Percentiles rank a stretch among this genome's conserved stretches.
phyloP scores from a whole-genome alignment of 257 asterid genomes.

The Solanum rostratum region DNA sequence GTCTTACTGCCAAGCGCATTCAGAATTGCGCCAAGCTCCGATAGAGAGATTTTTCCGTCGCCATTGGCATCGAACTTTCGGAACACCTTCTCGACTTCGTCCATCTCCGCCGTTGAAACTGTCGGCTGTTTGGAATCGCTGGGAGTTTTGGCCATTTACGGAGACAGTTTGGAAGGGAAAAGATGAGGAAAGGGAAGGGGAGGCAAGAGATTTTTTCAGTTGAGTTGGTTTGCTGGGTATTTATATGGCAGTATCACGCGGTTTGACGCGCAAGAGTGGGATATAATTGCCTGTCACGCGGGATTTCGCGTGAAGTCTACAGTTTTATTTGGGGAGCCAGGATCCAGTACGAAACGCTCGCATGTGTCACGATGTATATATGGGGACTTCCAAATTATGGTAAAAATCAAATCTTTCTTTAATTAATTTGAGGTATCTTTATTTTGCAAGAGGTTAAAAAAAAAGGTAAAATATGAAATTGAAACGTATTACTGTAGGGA shows the following conservation, averaged over 20 bases:
- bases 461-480: no score
- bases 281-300: slow-evolving; percentile 2
- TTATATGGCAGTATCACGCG: slow-evolving; percentile 36
- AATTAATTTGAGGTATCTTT: neutral
- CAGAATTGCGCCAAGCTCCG: slow-evolving; percentile 29
- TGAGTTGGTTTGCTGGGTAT: neutral
- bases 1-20: slow-evolving; percentile 44
- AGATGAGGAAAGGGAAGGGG: neutral
- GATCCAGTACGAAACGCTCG: neutral
- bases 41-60: slow-evolving; percentile 40
- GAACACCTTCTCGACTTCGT: slow-evolving; percentile 24
- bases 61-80: slow-evolving; percentile 44
- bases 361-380: neutral
- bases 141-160: neutral
- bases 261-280: slow-evolving; percentile 7
- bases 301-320: neutral
- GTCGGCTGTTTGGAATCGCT: neutral
- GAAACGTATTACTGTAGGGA: no score
- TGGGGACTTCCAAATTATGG: neutral
- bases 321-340: neutral
- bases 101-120: neutral
- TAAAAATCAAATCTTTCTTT: neutral
- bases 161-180: neutral
- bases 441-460: neutral
- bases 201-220: slow-evolving; percentile 11